These are phyloP conservation scores for Dissoconium aciculare DNA, from an alignment of 2,329 filamentous ascomycete species.

Conservation along the genomic window DNA sequence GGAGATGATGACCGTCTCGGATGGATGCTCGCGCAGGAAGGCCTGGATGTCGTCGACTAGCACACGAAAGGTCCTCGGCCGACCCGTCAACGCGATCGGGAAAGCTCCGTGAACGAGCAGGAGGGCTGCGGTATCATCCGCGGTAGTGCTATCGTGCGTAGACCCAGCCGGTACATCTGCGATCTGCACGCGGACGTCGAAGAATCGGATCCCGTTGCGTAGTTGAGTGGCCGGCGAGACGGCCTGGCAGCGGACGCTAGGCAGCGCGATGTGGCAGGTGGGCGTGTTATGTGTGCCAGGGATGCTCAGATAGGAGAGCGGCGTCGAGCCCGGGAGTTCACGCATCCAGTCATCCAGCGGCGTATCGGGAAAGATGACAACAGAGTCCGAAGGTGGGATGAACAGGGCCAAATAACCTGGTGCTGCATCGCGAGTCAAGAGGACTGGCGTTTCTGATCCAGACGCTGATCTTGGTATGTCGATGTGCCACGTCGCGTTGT, in stretches of 20 bases:
- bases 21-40: slow-evolving; percentile 64
- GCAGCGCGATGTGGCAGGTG: slow-evolving; percentile 68
- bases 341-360: slow-evolving; percentile 80
- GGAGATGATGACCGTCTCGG: slow-evolving; percentile 71
- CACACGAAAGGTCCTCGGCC: slow-evolving; percentile 61
- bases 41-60: slow-evolving; percentile 52
- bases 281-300: slow-evolving; percentile 94
- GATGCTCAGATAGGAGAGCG: slow-evolving; percentile 69
- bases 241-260: slow-evolving; percentile 85
- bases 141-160: slow-evolving; percentile 5
- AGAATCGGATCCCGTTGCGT: slow-evolving; percentile 79
- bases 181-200: slow-evolving; percentile 74
- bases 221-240: slow-evolving; percentile 65
- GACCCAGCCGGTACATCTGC: slow-evolving; percentile 41
- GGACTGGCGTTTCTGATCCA: too few relatives aligned
- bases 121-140: too few relatives aligned
- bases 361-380: too few relatives aligned
- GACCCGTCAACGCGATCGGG: slow-evolving; percentile 69
- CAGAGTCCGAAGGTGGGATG: too few relatives aligned
- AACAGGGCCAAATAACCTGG: too few relatives aligned
- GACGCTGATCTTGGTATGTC: too few relatives aligned
- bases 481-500: too few relatives aligned
- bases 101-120: slow-evolving; percentile 82
- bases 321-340: slow-evolving; percentile 52
- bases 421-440: too few relatives aligned